Evolutionary conservation across 192 early-diverging fungal species (phyloP).

Genomic region (Coemansia sp.): DNA sequence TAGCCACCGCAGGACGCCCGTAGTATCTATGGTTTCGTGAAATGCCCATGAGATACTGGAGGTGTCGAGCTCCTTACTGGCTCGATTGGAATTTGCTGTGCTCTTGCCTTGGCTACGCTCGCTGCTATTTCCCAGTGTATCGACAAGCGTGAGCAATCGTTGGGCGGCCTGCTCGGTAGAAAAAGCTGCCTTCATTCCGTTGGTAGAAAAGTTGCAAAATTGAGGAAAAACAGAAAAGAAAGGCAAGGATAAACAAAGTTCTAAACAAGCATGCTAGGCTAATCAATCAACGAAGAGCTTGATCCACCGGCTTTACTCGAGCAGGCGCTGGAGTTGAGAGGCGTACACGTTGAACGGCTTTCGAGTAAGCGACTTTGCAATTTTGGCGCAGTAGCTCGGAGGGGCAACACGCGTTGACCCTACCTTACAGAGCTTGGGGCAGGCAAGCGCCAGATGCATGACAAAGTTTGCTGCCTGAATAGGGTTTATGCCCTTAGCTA

Average conservation of each 20-base stretch:
- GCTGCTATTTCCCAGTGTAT: slow-evolving; percentile 9
- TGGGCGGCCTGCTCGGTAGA: slow-evolving; percentile 36
- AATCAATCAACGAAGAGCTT: not conserved
- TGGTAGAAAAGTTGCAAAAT: not conserved
- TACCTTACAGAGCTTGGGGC: not conserved
- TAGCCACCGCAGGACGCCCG: slow-evolving; percentile 38
- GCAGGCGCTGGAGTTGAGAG: not conserved
- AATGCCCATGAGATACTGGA: slow-evolving; percentile 50
- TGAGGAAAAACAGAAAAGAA: slow-evolving; percentile 3
- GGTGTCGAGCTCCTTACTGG: not conserved
- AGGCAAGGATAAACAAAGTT: not conserved
- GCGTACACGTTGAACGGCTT: not conserved
- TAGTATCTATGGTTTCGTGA: slow-evolving; percentile 36
- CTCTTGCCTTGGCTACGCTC: not conserved
- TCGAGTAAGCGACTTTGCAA: not conserved
- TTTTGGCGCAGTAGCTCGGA: not conserved
- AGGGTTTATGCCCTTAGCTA: not conserved
- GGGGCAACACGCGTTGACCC: not conserved
- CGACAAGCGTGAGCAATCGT: slow-evolving; percentile 17
- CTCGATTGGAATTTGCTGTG: not conserved
- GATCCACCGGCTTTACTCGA: too few species aligned
- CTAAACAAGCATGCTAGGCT: not conserved
- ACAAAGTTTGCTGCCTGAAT: not conserved
- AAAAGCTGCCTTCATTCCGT: slow-evolving; percentile 10
- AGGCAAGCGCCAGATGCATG: not conserved